phyloP scores from a whole-genome alignment of 768 basidiomycete genomes.

The Lyophyllum decastes region DNA sequence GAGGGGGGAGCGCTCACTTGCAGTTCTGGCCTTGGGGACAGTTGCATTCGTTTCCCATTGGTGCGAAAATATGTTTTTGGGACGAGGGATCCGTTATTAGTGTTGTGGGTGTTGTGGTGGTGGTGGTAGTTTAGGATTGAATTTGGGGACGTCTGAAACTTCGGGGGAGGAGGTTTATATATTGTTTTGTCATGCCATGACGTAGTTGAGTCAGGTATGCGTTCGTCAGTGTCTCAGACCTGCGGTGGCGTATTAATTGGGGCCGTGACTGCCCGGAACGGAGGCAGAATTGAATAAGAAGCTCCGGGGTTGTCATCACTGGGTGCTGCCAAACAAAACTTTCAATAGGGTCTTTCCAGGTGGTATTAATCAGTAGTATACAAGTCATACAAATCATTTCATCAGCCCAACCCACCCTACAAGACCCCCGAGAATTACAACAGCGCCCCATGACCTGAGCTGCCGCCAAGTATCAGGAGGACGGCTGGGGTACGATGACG shows the following conservation, averaged over 20 bases:
- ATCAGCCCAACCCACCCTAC: slow-evolving; percentile 29
- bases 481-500: background rate
- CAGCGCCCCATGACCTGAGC: slow-evolving; percentile 29
- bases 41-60: slow-evolving; percentile 30
- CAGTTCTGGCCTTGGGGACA: slow-evolving; percentile 28
- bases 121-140: background rate
- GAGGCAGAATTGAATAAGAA: background rate
- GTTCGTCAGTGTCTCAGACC: background rate
- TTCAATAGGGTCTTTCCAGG: too few relatives aligned
- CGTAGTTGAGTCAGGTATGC: background rate
- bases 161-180: slow-evolving; percentile 1
- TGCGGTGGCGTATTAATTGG: background rate
- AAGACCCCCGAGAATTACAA: slow-evolving; percentile 27
- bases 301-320: background rate
- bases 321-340: background rate
- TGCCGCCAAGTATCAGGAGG: slow-evolving; percentile 6
- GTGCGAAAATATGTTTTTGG: background rate
- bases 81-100: background rate
- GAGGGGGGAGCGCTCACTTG: slow-evolving; percentile 16
- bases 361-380: background rate
- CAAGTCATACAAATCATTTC: slow-evolving; percentile 9
- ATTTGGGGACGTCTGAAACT: background rate
- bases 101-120: background rate
- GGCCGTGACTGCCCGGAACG: too few relatives aligned
- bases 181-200: background rate